These are phyloP conservation scores for Petunia secreta DNA, from an alignment of 257 asterid genomes.

Conservation along the genomic window DNA sequence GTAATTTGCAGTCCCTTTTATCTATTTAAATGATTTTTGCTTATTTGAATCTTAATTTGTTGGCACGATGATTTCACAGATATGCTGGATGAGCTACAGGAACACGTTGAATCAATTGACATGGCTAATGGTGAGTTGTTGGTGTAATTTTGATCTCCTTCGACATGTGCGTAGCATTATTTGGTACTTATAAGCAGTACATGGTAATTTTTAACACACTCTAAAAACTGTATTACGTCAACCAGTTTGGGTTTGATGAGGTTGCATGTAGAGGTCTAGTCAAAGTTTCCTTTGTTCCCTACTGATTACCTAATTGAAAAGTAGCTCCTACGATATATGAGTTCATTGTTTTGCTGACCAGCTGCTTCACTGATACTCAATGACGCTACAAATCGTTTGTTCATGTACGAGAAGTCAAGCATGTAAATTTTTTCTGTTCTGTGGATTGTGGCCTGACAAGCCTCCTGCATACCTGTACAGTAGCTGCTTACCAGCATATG, in stretches of 20 bases:
- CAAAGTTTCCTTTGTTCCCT: neutral
- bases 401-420: neutral
- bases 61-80: slow-evolving; percentile 41
- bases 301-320: neutral
- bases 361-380: neutral
- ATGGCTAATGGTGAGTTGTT: slow-evolving; percentile 86
- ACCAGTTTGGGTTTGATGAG: neutral
- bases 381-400: neutral
- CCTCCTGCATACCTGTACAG: neutral
- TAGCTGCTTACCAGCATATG: neutral
- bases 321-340: neutral
- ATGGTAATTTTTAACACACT: neutral
- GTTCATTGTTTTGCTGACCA: neutral
- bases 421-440: neutral
- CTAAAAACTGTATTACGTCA: neutral
- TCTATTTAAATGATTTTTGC: neutral
- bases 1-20: neutral
- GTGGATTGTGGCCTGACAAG: neutral
- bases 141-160: neutral
- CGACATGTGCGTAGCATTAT: neutral
- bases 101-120: slow-evolving; percentile 91
- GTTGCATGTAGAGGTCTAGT: neutral
- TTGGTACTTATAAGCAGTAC: neutral
- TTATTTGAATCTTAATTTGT: neutral
- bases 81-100: slow-evolving; percentile 92